Base-by-base conservation (phyloP, 169 alveolate genomes). In the Plasmodium blacklocki region DNA sequence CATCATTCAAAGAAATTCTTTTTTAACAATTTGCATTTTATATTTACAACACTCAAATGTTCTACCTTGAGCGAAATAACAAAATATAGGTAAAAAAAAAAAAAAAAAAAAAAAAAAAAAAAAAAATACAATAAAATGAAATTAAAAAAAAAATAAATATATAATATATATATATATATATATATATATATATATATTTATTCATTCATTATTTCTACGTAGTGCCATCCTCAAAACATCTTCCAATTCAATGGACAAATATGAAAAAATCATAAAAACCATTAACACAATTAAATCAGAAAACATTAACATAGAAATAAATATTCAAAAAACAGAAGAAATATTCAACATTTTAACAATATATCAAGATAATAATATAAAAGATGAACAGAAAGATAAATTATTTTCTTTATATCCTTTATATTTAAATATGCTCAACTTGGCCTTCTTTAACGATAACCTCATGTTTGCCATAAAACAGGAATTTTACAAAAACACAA, bases 251-350 rank as follows among this genome's bases (percentile, higher is more conserved):
- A 83, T 83, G 91, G 91, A 83, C 32, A 83, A 68, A 49, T 83
- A 83, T 47, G 91, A 83, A 73, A 67, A 83, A 23, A 83, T 83
- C 26, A 83, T 83, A 83, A 83, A 83, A 83, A 83, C 91, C 9
- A 83, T 83, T 21, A 83, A 83, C 66, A 83, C 80, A 63, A 83
- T 83, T 43, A 83, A 83, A 19, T 19, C 91, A 18, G 91, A 83
- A 63, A 83, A 83, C 59, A 68, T 83, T 32, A 83, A 83, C 45
- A 83, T 83, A 21, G 91, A 83, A 68, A 83, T 83, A 52, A 83
- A 83, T 45, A 83, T 83, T 58, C 91, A 83, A 58, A 83, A 83
- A 63, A 83, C 91, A 45, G 91, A 83, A 49, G 91, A 83, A 39
- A 83, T 83, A 54, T 83, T 68, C 49, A 83, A 83, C 39, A 83